A percentile compares a stretch with the other conserved stretches of the same genome.
Evolutionary conservation across 2,329 filamentous ascomycete species (phyloP).

Genomic region (Verticillium zaregamsianum): DNA sequence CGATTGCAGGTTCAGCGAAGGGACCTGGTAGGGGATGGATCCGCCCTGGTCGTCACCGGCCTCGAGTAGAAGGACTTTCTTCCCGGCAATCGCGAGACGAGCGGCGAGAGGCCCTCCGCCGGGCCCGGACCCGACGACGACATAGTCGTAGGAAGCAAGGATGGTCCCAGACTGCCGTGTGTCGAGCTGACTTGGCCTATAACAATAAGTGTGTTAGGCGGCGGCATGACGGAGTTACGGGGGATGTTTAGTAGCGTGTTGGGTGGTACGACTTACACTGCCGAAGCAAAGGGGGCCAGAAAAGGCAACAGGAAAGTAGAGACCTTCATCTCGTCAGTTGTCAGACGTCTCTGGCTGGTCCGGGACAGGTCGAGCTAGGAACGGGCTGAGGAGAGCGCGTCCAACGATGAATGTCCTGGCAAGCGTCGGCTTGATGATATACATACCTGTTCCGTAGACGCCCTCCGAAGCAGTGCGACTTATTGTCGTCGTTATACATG

Average conservation of each 20-base stretch:
- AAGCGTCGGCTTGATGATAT: neutral
- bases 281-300: neutral
- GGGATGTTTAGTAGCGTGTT: neutral
- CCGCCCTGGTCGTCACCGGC: constrained; percentile 51
- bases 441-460: neutral
- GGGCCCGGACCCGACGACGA: constrained; percentile 55
- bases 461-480: neutral
- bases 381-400: no score
- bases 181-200: neutral
- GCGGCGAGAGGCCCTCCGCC: constrained; percentile 52
- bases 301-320: neutral
- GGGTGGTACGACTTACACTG: neutral
- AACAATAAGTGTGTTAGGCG: neutral
- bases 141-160: constrained; percentile 44
- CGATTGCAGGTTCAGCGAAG: constrained; percentile 17
- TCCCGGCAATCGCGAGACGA: constrained; percentile 50
- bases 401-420: neutral
- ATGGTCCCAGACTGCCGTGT: neutral
- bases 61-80: constrained; percentile 54
- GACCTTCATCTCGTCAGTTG: neutral
- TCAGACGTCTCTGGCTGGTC: neutral
- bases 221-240: neutral
- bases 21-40: constrained; percentile 19
- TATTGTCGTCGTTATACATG: neutral
- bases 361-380: neutral